Conservation (phyloP, 2,329 filamentous ascomycete genomes). For the Phialophora macrospora region DNA sequence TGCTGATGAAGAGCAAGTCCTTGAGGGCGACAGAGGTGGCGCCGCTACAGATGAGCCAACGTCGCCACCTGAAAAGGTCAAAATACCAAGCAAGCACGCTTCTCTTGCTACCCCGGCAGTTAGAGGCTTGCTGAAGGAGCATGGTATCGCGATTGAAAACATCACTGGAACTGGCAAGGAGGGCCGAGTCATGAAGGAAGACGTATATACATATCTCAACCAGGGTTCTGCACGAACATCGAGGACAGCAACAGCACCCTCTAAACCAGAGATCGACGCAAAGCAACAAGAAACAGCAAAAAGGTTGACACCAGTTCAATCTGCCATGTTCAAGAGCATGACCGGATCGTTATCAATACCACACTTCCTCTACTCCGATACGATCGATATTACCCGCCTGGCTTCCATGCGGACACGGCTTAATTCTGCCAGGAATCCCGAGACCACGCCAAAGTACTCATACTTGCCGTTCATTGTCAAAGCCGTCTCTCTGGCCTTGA, state of each 20-base stretch:
- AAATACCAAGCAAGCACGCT: constrained; percentile 60
- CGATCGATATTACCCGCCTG: constrained; percentile 79
- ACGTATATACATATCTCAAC: constrained; percentile 75
- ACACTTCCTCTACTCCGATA: constrained; percentile 93
- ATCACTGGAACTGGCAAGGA: constrained; percentile 86
- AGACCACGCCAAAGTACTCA: constrained; percentile 69
- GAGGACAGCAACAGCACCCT: constrained; percentile 43
- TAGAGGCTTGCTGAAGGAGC: constrained; percentile 80
- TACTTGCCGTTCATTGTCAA: constrained; percentile 96
- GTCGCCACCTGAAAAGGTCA: constrained; percentile 10
- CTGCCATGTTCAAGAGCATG: constrained; percentile 98
- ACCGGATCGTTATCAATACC: constrained; percentile 88
- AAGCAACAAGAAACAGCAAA: constrained; percentile 70
- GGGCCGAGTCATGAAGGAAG: constrained; percentile 89
- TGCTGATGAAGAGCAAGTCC: constrained; percentile 46
- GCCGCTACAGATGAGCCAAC: constrained; percentile 51
- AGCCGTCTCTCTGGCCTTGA: constrained; percentile 82
- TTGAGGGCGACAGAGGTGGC: constrained; percentile 16
- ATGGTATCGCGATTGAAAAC: constrained; percentile 76
- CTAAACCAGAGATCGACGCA: constrained; percentile 48
- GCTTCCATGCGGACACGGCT: constrained; percentile 73
- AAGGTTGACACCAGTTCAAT: constrained; percentile 76
- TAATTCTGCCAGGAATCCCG: constrained; percentile 63
- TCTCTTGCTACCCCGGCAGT: constrained; percentile 90
- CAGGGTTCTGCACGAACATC: constrained; percentile 49